These are phyloP conservation scores for Thalassia testudinum DNA, from an alignment of 116 monocot genomes.

Conservation along the genomic window DNA sequence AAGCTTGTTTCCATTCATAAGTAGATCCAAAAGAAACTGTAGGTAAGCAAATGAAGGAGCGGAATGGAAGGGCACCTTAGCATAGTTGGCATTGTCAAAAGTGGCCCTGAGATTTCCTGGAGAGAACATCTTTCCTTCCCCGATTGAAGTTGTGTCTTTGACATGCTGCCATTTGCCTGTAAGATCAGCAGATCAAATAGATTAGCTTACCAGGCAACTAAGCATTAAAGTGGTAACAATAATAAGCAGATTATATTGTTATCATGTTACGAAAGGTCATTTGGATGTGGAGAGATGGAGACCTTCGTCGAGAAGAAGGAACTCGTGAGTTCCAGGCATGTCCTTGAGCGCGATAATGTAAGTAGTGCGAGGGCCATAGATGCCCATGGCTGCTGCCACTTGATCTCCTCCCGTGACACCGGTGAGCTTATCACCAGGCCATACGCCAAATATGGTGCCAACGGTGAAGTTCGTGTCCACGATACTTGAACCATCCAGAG, in stretches of 20 bases:
- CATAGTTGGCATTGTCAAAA: constrained; percentile 72
- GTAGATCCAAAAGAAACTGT: no score
- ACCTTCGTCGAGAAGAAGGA: constrained; percentile 97
- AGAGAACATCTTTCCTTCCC: constrained; percentile 97
- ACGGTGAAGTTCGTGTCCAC: constrained; percentile 98
- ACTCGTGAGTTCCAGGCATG: constrained; percentile 84
- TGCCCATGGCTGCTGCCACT: constrained; percentile 94
- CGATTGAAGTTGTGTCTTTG: constrained; percentile 84
- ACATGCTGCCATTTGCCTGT: constrained; percentile 97
- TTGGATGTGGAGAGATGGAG: background rate
- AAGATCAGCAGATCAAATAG: background rate
- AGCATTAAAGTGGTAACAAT: no score
- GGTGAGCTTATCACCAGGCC: constrained; percentile 86
- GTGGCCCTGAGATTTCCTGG: constrained; percentile 95
- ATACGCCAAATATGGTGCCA: constrained; percentile 95
- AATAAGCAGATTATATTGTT: no score
- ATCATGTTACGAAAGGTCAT: no score
- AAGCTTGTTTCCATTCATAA: no score
- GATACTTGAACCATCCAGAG: constrained; percentile 93
- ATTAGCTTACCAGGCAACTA: no score
- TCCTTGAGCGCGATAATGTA: constrained; percentile 88
- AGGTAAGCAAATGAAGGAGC: no score
- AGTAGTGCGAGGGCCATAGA: constrained; percentile 94
- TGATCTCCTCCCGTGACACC: constrained; percentile 77
- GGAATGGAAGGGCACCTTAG: constrained; percentile 28